Evolutionary conservation across 2,329 filamentous ascomycete genomes (phyloP), one percentile per base, ranked within the genome.

Genomic region (Hymenoscyphus infarciens): DNA sequence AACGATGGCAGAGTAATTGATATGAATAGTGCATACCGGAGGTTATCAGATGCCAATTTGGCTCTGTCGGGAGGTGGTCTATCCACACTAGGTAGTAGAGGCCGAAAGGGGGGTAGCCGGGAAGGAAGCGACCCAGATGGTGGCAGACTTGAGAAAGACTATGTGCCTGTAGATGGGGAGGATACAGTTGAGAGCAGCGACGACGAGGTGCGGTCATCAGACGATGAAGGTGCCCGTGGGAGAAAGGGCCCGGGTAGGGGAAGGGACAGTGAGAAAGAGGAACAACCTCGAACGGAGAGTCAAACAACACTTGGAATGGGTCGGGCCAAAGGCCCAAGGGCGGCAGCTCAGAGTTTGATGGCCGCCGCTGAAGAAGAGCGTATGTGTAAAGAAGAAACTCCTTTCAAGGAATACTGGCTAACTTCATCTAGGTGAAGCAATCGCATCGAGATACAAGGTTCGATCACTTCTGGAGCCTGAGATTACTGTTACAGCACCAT

Each of bases 341-440:
- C 16, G 6, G 49, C 79, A 69, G 79, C 82, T 0, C 78, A 81
- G 72, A 91, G 87, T 70, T 75, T 92, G 61, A 77, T 93, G 60
- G 89, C 88, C 45, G 89, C 89, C 6, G 87, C 88, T 0, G 88
- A 94, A 73, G 88, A 92, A 80, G 90, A 94, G 74, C 84, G 91
- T 91, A 81, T 72, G 89, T 82, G 19, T 22, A 52, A 25, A 25
- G 11, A 52, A 22, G 42, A 45, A 52, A 49, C 7, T 19, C 19
- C 15, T 38, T 13, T 15, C 6, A 25, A 22, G 11, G n/a, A 55
- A 54, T 35, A 15, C 27, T 15, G 2, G 27, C 56, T 64, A 63
- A 57, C 39, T 15, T 57, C 35, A 64, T 25, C n/a, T 57, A 68
- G 70, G 68, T 52, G 60, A 68, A 63, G 59, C 67, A 59, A 63